Evolutionary conservation across 768 basidiomycete species (phyloP), one percentile per base, ranked within the genome.

Genomic region (Agaricus sinodeliciosus): DNA sequence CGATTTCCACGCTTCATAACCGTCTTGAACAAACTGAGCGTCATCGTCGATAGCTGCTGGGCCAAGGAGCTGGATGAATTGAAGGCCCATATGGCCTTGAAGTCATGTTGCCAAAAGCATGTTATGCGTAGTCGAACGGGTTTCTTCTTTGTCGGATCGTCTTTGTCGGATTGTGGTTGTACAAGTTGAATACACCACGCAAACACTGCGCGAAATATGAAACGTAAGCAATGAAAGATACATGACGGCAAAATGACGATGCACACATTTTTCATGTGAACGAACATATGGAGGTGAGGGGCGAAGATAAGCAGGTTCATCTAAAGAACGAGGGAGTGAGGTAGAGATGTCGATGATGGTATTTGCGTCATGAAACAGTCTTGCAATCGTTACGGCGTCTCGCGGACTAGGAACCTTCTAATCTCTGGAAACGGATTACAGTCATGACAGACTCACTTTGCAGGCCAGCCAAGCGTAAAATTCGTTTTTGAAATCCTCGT

Each of bases 31-130:
- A 95, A 70, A 22, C 90, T 89, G 6, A 91, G 67, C 15, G 85
- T 76, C 80, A 95, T 90, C 4, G 87, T 82, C n/a, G 85, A 85
- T 1, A 97, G 76, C 59, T 95, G 91, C 58, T 91, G 89, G 8
- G 80, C 76, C 9, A 92, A 61, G 13, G 68, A 56, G 13, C 80
- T 72, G 1, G 80, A 75, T 0, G 84, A 78, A 6, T 82, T 84
- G 47, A 93, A 77, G 36, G 82, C 88, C 91, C 92, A 95, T 36
- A 90, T 65, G 0, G 90, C 80, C 57, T 89, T 87, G 26, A 95
- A 79, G 70, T 96, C 90, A 65, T 95, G 94, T 63, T 94, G 90
- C 90, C 91, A 95, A 64, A 95, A 94, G 63, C 90, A 94, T 1
- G 90, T 93, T 56, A 94, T 80, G 35, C 90, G 84, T 25, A 92